Base-by-base conservation (phyloP, 2,329 filamentous ascomycete genomes). In the Aspergillus ustus region DNA sequence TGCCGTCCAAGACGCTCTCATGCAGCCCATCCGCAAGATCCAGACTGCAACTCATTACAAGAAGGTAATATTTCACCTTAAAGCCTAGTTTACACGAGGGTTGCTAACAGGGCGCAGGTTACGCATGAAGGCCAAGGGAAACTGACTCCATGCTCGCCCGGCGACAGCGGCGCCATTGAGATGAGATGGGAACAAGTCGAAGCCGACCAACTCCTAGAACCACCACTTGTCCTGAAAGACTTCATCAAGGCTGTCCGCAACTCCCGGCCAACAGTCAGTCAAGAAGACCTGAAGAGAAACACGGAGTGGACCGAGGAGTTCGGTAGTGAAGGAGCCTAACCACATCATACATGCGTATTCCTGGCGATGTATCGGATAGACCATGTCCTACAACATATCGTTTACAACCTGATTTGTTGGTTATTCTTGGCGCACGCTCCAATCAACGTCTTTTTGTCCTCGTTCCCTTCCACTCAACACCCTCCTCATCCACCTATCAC, bases 41-140 rank as follows among this genome's bases (percentile, higher is more conserved):
- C 90, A 98, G 77, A 96, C 93, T 66, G 94, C 95, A 19, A 99
- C 95, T 57, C 95, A 99, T 81, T 99, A 98, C 80, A 97, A 97
- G 78, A 89, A 91, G 82, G 94, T 94, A 82, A 54, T 69, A 50
- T 1, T 25, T 29, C 37, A 25, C 15, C 2, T 28, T 59, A 3
- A 49, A 15, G 13, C 25, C 11, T 40, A 29, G 17, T 15, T 45
- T 50, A 45, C 46, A 28, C 19, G 43, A 29, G 58, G 22, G 20
- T 22, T 31, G 45, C 56, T 68, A 57, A 67, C 48, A 28, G 31
- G 60, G 29, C 37, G 7, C 66, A 94, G 91, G 88, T 96, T 34
- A 85, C 84, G 69, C 84, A 88, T 60, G 90, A 96, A 49, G 86
- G 83, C 37, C 73, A 75, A 52, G 81, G 84, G 64, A 83, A 83